Evolutionary conservation across 164 flowering plant species (phyloP), one percentile per base, ranked within the genome.

Genomic region (Piper betle): DNA sequence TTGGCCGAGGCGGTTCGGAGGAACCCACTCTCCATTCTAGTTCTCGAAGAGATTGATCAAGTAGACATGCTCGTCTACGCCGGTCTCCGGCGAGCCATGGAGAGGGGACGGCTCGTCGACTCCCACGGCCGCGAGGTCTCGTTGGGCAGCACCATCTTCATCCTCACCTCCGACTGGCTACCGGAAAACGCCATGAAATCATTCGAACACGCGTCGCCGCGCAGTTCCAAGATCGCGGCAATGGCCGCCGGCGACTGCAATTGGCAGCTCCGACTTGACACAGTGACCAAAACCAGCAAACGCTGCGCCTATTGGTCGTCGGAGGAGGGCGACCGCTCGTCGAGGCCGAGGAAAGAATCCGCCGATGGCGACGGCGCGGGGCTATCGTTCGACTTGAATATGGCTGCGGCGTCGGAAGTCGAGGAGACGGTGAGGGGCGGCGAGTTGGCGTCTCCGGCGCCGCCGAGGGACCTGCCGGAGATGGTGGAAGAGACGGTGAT

Each of bases 81-180:
- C 43, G 84, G 79, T 75, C 78, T 93, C 41, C 85, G 82, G 67
- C 79, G 84, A 5, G 97, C 99, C 16, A 82, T 90, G 71, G 97
- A 90, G 65, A 80, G 79, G 58, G 97, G 97, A 0, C 72, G 96
- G 39, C 70, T 93, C 25, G 62, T 79, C n/a, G 97, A 93, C 72
- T 86, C 97, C 20, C 85, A 84, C 54, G 96, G 97, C 52, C 90
- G 99, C 19, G 99, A 93, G 65, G 71, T 88, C 62, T 80, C 84
- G 39, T 82, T 93, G 41, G 92, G 87, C 12, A 90, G 80, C 63
- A 81, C 82, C 13, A 79, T 84, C 16, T 86, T 93, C 86, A 77
- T 93, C 73, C 77, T 93, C 25, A 85, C 94, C 2, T 69, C 93
- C 11, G 74, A 72, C 68, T 83, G 90, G 87, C 65, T 77, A 39